phyloP scores from a whole-genome alignment of 495 filamentous ascomycete genomes.

The Hypoxylon subgilvum region DNA sequence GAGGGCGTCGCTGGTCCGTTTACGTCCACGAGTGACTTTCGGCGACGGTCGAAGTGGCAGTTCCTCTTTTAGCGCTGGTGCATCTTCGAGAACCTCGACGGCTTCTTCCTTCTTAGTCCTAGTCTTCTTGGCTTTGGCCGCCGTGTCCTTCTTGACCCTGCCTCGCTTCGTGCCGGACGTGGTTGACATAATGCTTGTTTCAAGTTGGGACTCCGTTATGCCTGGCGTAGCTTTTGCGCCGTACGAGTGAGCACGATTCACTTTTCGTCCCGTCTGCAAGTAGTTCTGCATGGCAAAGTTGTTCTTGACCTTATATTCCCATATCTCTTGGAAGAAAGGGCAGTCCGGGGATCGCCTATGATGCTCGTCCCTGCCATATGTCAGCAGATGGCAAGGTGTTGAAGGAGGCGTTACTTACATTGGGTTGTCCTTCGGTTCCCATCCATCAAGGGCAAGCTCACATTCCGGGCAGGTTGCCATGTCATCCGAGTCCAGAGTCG shows the following conservation, averaged over 20 bases:
- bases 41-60: slow-evolving; percentile 47
- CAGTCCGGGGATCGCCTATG: slow-evolving; percentile 77
- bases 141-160: slow-evolving; percentile 58
- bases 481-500: slow-evolving; percentile 78
- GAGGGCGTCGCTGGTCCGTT: slow-evolving; percentile 68
- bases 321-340: too few species aligned
- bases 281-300: too few species aligned
- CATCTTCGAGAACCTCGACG: slow-evolving; percentile 55
- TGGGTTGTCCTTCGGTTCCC: slow-evolving; percentile 90
- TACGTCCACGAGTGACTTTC: slow-evolving; percentile 63
- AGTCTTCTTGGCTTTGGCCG: slow-evolving; percentile 55
- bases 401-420: slow-evolving; percentile 59
- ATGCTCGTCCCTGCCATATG: slow-evolving; percentile 76
- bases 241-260: slow-evolving; percentile 72
- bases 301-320: too few species aligned
- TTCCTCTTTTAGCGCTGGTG: slow-evolving; percentile 48
- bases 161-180: slow-evolving; percentile 59
- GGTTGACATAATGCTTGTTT: slow-evolving; percentile 71
- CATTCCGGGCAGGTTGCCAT: slow-evolving; percentile 90
- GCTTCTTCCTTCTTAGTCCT: slow-evolving; percentile 66
- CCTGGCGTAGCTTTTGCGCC: slow-evolving; percentile 61
- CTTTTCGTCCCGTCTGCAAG: too few species aligned
- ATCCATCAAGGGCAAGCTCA: slow-evolving; percentile 80
- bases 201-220: slow-evolving; percentile 60
- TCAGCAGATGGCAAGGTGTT: slow-evolving; percentile 28